phyloP scores from a whole-genome alignment of 163 green algal genomes.

The Chloroidium sp. region DNA sequence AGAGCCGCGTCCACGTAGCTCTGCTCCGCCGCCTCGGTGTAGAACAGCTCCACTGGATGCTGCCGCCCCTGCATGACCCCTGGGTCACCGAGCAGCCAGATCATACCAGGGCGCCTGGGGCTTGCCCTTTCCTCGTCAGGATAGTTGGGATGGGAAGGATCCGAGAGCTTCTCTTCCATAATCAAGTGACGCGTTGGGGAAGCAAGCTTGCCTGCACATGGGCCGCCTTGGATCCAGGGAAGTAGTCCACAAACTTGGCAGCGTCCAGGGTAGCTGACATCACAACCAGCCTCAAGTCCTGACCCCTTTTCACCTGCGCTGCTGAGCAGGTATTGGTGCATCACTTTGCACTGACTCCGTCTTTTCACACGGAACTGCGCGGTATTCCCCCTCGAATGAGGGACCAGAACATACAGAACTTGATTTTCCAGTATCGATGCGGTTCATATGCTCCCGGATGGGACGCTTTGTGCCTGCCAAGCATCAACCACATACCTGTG shows the following conservation, averaged over 20 bases:
- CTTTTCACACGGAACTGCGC: too few relatives aligned
- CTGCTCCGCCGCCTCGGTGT: constrained; percentile 63
- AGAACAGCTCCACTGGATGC: constrained; percentile 68
- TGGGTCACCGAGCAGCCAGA: background rate
- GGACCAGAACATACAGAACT: too few relatives aligned
- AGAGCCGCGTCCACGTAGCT: constrained; percentile 85
- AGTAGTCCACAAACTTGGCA: constrained; percentile 61
- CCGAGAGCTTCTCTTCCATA: too few relatives aligned
- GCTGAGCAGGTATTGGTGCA: too few relatives aligned
- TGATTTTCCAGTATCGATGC: too few relatives aligned
- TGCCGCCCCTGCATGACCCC: constrained; percentile 46
- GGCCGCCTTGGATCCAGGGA: constrained; percentile 41
- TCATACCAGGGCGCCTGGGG: background rate
- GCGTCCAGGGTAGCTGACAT: constrained; percentile 89
- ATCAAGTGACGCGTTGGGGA: too few relatives aligned
- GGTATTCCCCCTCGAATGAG: too few relatives aligned
- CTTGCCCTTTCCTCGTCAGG: background rate
- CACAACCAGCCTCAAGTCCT: constrained; percentile 63
- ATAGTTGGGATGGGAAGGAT: too few relatives aligned
- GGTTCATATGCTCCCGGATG: too few relatives aligned
- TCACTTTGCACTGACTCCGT: too few relatives aligned
- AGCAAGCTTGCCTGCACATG: constrained; percentile 43
- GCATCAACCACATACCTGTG: constrained; percentile 23
- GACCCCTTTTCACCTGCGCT: too few relatives aligned
- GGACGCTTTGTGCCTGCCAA: too few relatives aligned